Evolutionary conservation across 371 early-diverging fungal genomes (phyloP), one percentile per base, ranked within the genome.

Genomic region (Mucor saturninus): DNA sequence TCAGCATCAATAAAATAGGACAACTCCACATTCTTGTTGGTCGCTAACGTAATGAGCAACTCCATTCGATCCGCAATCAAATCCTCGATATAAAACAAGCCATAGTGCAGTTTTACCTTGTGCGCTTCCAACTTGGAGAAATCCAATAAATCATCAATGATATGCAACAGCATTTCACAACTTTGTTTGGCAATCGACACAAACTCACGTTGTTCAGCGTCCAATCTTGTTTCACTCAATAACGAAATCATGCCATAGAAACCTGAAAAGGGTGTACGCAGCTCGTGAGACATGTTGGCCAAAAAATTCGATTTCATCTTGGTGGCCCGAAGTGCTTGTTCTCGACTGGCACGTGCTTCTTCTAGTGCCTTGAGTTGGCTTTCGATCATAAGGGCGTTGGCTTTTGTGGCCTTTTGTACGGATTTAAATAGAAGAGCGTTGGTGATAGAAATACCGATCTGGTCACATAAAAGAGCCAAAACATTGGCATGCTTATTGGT

Each of bases 81-180:
- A 43, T 84, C 85, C 32, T 85, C 85, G 15, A 86, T 72, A 50
- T 83, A 82, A 28, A 87, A 68, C 1, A 81, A 62, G 2, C 81
- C 79, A 31, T 73, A 63, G 39, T 85, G 81, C n/a, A 87, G 49
- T 8, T 80, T 83, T 39, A 87, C 85, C 52, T 87, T 87, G 48
- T 80, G 84, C 0, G 88, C 84, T 61, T 87, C 85, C 58, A 87
- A 61, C 46, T 86, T 88, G 39, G 84, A 83, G 54, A 87, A 87
- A 61, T 88, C 85, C 49, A 88, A 62, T 31, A 88, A 55, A 63
- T 87, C 87, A 32, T 87, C 78, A 59, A 87, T 87, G 38, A 87
- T 85, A 30, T 83, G 77, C 15, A 86, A 68, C 6, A 87, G 51
- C 85, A 84, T 83, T 68, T 85, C 83, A 55, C 85, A 86, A 7